Conservation (phyloP, 1,284 basidiomycete species). For the Microbotryum lychnidis-dioicae region DNA sequence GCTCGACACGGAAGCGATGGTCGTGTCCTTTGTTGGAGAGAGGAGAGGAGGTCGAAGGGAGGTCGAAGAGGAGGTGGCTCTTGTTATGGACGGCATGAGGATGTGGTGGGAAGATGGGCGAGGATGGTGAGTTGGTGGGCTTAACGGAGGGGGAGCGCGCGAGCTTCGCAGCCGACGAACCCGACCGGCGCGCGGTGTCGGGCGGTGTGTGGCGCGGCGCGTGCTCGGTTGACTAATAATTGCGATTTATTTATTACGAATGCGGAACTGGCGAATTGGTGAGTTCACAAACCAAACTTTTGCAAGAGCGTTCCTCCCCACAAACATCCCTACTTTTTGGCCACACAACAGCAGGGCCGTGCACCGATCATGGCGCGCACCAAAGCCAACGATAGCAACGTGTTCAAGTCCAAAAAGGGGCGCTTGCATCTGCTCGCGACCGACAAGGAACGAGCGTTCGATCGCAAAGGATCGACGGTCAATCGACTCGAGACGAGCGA, state of each 20-base stretch:
- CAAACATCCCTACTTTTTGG: conserved; percentile 2
- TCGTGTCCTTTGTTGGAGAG: neutral
- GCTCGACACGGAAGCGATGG: too few species aligned
- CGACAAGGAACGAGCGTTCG: conserved; percentile 9
- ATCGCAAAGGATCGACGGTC: conserved; percentile 11
- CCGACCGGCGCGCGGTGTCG: too few species aligned
- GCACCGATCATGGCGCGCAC: neutral
- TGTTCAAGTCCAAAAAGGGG: neutral
- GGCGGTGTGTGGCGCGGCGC: too few species aligned
- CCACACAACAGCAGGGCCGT: neutral
- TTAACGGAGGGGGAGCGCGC: too few species aligned
- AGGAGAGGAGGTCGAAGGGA: conserved; percentile 6
- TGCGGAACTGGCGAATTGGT: too few species aligned
- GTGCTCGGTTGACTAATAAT: too few species aligned
- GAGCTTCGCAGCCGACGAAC: too few species aligned
- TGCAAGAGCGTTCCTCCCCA: conserved; percentile 6
- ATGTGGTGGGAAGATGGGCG: neutral
- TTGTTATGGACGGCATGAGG: neutral
- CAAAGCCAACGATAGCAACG: neutral
- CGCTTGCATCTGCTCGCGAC: neutral
- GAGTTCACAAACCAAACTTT: too few species aligned
- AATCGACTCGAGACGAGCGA: conserved; percentile 16
- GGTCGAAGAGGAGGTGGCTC: conserved; percentile 1
- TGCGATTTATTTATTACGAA: too few species aligned
- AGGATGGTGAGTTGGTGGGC: neutral